Evolutionary conservation across 192 early-diverging fungal species (phyloP).

Genomic region (Coemansia javaensis): DNA sequence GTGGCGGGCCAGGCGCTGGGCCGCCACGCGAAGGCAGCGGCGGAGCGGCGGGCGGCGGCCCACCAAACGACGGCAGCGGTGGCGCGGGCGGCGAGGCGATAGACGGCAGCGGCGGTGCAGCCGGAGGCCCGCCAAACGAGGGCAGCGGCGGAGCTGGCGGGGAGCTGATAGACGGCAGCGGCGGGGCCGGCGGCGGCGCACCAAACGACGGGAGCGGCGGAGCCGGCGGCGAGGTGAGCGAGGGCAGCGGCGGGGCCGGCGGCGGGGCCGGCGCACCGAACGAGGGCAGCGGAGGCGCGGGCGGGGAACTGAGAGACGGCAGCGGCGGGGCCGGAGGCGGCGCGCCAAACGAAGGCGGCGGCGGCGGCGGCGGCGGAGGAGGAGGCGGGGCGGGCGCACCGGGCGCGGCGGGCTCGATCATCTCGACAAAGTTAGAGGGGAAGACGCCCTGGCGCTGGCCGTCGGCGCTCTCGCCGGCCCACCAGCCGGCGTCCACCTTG

Average conservation of each 20-base stretch:
- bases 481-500: conserved; percentile 88
- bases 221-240: conserved; percentile 9
- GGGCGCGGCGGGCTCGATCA: conserved; percentile 37
- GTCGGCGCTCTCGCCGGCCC: conserved; percentile 76
- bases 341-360: not conserved
- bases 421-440: conserved; percentile 68
- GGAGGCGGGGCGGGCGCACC: conserved; percentile 3
- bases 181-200: conserved; percentile 10
- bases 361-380: not conserved
- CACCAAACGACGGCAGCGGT: conserved; percentile 3
- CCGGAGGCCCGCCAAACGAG: not conserved
- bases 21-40: conserved; percentile 5
- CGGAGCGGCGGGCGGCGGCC: conserved; percentile 6
- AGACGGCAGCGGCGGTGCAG: conserved; percentile 1
- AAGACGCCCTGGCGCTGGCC: conserved; percentile 74
- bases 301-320: no score
- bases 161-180: conserved; percentile 3
- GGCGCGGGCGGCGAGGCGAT: conserved; percentile 1
- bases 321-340: conserved; percentile 8
- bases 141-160: conserved; percentile 22
- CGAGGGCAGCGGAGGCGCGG: conserved; percentile 11
- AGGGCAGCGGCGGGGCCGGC: conserved; percentile 15
- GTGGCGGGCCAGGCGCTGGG: conserved; percentile 1
- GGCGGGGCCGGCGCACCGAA: conserved; percentile 6
- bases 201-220: conserved; percentile 10